Percentiles rank a stretch among this genome's conserved stretches.
phyloP scores from a whole-genome alignment of 2,329 filamentous ascomycete species.

The Fonsecaea monophora region DNA sequence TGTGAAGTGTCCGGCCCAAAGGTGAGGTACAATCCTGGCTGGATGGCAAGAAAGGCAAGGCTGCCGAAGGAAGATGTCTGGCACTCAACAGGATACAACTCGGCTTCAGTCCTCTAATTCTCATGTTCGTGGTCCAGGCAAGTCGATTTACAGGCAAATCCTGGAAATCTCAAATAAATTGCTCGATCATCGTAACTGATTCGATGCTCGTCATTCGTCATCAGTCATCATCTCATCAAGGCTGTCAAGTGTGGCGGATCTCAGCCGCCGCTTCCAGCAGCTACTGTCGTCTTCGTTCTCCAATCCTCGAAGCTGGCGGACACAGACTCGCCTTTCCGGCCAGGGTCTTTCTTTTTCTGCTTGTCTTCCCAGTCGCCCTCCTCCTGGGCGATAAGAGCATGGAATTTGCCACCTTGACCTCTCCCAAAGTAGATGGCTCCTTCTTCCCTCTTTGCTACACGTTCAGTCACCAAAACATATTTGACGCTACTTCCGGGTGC shows the following conservation, averaged over 20 bases:
- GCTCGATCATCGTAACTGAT: neutral
- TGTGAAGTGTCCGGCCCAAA: neutral
- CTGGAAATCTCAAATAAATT: neutral
- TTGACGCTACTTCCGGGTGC: constrained; percentile 70
- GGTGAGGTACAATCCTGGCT: constrained; percentile 14
- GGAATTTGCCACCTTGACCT: constrained; percentile 59
- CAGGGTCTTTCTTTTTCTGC: constrained; percentile 42
- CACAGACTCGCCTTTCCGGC: constrained; percentile 32
- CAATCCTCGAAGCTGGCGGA: constrained; percentile 54
- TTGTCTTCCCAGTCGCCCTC: constrained; percentile 59
- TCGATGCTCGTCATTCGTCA: constrained; percentile 11
- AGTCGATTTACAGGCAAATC: neutral
- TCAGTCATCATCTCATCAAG: neutral
- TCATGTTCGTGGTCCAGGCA: neutral
- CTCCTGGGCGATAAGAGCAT: constrained; percentile 58
- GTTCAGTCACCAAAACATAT: constrained; percentile 76
- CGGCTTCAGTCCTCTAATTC: neutral
- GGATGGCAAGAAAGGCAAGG: neutral
- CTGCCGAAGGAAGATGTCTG: neutral
- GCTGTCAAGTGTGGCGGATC: neutral
- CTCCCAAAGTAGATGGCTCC: constrained; percentile 59
- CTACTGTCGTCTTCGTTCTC: constrained; percentile 47
- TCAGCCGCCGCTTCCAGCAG: constrained; percentile 42
- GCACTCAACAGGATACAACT: neutral
- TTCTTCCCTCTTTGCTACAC: constrained; percentile 68